Base-by-base conservation (phyloP, 2,329 filamentous ascomycete genomes). In the Monascus ruber region DNA sequence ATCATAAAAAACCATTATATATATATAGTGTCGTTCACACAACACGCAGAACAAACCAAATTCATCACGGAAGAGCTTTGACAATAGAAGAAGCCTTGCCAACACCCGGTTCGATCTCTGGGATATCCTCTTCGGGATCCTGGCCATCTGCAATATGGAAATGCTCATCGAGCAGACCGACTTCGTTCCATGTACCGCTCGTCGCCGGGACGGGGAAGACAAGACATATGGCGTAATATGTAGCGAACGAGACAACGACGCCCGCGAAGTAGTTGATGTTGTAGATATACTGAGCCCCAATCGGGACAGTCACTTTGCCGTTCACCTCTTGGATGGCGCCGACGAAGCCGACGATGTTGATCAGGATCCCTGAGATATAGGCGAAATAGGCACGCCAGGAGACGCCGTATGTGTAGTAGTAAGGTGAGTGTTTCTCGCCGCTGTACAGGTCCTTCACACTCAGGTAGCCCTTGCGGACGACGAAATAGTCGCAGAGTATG, bases 341-440 rank as follows among this genome's bases (percentile, higher is more conserved):
- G 1, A 79, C 86, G 48, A 95, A 95, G 0, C 88, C 88, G 4
- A 94, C 85, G 4, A 95, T 83, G 51, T 94, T 94, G 69, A 94
- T 81, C 4, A 91, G 58, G 45, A 94, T 93, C 8, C 87, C 87
- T 1, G 76, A 69, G 42, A 94, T 74, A 58, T 94, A 94, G 0
- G 88, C 84, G 0, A 69, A 74, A 51, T 94, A 95, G 1, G 77
- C 88, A 33, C 85, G 79, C 83, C 83, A 91, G 58, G 89, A 77
- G 57, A 93, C 65, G 17, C 88, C 88, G 36, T 64, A 74, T 0
- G 66, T 76, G 64, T 72, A 91, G 60, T 74, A 89, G 63, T 95
- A 95, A 77, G 81, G 0, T 17, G 59, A 58, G 24, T 43, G 46
- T 35, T 55, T 59, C 25, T 77, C 76, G 6, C 75, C 81, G 37